Percentiles rank a stretch among this genome's conserved stretches.
Evolutionary conservation across 2,329 filamentous ascomycete species (phyloP).

Genomic region (Cladorrhinum sp.): DNA sequence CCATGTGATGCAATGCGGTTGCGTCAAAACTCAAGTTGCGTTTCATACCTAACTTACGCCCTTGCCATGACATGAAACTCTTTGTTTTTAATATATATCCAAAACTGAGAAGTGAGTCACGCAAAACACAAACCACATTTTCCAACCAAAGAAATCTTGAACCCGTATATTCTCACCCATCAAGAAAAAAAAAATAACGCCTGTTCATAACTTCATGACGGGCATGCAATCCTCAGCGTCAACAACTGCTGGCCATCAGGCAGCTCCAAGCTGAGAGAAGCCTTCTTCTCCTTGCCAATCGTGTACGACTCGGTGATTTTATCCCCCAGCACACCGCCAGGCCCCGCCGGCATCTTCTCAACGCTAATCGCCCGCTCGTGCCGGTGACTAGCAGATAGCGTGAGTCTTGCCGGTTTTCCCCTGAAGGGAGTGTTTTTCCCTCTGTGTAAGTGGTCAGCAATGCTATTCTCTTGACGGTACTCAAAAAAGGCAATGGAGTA

Average conservation of each 20-base stretch:
- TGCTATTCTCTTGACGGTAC: not conserved
- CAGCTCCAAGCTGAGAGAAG: conserved; percentile 12
- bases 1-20: too few relatives aligned
- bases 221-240: conserved; percentile 15
- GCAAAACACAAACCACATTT: not conserved
- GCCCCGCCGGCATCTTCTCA: conserved; percentile 1
- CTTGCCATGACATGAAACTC: not conserved
- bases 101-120: not conserved
- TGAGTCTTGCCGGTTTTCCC: conserved; percentile 91
- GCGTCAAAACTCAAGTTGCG: not conserved
- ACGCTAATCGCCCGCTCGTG: conserved; percentile 6
- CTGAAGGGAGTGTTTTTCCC: conserved; percentile 83
- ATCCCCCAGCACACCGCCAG: not conserved
- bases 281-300: conserved; percentile 4
- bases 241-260: conserved; percentile 13
- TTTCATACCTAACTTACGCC: not conserved
- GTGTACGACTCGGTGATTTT: not conserved
- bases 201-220: conserved; percentile 14
- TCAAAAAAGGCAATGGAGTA: conserved; percentile 2
- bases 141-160: not conserved
- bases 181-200: not conserved
- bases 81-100: not conserved
- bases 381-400: conserved; percentile 63
- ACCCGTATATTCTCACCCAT: not conserved
- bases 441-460: conserved; percentile 38